Conservation (phyloP, 1,284 basidiomycete genomes). For the Cryptococcus amylolentus region DNA sequence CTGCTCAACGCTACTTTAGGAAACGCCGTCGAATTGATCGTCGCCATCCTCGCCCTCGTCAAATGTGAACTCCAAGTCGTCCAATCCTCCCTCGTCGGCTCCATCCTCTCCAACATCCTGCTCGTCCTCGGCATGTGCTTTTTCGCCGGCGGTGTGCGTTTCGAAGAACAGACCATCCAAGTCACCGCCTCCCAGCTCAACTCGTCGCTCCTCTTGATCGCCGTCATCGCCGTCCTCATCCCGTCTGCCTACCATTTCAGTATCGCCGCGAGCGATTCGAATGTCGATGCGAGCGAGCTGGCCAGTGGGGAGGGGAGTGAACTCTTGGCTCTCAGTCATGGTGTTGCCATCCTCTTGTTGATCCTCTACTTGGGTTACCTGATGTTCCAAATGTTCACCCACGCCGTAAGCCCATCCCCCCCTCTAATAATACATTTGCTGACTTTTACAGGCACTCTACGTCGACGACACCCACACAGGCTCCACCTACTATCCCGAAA, state of each 20-base stretch:
- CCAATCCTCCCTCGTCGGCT: constrained; percentile 54
- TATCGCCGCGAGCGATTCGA: constrained; percentile 34
- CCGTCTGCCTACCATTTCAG: constrained; percentile 53
- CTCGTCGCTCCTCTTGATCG: constrained; percentile 53
- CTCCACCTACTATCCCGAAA: constrained; percentile 42
- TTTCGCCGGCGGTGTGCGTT: constrained; percentile 49
- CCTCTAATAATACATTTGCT: neutral
- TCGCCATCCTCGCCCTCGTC: constrained; percentile 45
- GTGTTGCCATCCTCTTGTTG: constrained; percentile 75
- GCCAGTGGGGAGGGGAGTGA: constrained; percentile 49
- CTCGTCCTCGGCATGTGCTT: constrained; percentile 73
- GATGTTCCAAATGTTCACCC: constrained; percentile 81
- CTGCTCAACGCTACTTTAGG: constrained; percentile 79
- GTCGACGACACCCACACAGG: constrained; percentile 46
- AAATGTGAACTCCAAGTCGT: constrained; percentile 56
- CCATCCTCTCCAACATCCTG: constrained; percentile 63
- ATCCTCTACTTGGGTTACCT: constrained; percentile 67
- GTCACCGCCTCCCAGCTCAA: constrained; percentile 50
- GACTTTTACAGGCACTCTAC: constrained; percentile 57
- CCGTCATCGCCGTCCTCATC: constrained; percentile 53
- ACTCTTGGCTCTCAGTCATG: constrained; percentile 71
- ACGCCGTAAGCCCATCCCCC: constrained; percentile 52
- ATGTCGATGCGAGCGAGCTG: constrained; percentile 20
- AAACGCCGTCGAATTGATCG: constrained; percentile 53
- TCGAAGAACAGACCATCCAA: constrained; percentile 48